Evolutionary conservation across 306 rosid genomes (phyloP).

Genomic region (Nissolia schottii): DNA sequence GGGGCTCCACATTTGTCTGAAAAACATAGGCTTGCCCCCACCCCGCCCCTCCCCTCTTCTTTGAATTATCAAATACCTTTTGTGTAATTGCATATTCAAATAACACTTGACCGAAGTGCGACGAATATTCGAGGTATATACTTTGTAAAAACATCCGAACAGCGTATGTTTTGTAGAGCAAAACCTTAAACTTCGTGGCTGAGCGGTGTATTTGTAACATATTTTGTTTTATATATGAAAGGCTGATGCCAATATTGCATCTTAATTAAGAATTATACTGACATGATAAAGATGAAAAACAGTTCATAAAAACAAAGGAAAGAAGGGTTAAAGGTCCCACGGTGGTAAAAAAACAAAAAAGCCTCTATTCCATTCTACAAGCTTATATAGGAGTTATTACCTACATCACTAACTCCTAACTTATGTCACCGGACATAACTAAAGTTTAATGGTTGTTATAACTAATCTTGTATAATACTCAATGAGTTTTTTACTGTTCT

Average conservation of each 20-base stretch:
- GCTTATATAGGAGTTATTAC: no score
- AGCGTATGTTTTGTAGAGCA: not conserved
- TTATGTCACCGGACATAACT: no score
- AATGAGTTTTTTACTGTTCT: no score
- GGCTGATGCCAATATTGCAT: not conserved
- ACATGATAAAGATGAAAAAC: not conserved
- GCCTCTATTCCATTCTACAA: no score
- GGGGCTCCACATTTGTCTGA: not conserved
- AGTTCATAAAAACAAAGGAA: not conserved
- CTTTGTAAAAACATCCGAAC: not conserved
- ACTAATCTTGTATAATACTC: no score
- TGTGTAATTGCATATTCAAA: slow-evolving; percentile 15
- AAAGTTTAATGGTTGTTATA: no score
- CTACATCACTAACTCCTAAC: no score
- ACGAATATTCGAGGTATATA: slow-evolving; percentile 32
- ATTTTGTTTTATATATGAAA: not conserved
- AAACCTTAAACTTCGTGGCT: not conserved
- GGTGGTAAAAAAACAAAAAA: no score
- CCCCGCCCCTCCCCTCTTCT: not conserved
- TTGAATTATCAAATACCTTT: not conserved
- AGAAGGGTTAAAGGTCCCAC: no score
- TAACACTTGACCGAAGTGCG: slow-evolving; percentile 16
- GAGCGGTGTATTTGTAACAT: not conserved
- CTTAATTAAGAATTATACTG: not conserved
- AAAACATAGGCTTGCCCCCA: not conserved